Conservation (phyloP, 176 grass and related monocot species). For the Carex kokanica region DNA sequence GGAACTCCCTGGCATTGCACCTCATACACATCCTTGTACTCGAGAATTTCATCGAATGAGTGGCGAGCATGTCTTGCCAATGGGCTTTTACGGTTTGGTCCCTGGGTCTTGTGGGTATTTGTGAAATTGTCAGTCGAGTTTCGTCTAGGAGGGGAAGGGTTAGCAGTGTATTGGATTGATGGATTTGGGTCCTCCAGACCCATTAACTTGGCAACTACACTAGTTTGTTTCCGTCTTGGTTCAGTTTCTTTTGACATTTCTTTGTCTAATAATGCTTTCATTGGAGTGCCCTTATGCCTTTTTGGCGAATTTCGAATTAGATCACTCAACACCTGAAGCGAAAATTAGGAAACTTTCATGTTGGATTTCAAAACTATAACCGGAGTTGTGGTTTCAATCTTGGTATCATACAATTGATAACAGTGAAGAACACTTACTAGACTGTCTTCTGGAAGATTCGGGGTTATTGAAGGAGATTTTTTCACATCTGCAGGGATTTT, state of each 20-base stretch:
- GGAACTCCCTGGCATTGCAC: constrained; percentile 32
- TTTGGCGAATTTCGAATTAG: constrained; percentile 39
- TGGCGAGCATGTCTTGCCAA: constrained; percentile 18
- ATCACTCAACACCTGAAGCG: constrained; percentile 20
- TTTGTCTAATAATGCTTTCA: constrained; percentile 60
- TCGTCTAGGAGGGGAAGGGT: constrained; percentile 35
- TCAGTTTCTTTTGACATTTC: constrained; percentile 56
- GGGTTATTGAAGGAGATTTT: constrained; percentile 29
- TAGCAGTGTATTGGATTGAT: constrained; percentile 38
- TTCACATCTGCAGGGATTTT: constrained; percentile 39
- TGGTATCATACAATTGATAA: background rate
- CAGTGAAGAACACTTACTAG: constrained; percentile 38
- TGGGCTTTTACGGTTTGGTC: constrained; percentile 30
- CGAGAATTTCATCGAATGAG: constrained; percentile 41
- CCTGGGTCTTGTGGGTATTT: constrained; percentile 25
- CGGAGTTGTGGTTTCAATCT: background rate
- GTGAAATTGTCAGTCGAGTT: constrained; percentile 26
- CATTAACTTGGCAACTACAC: constrained; percentile 88
- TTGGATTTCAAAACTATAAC: background rate
- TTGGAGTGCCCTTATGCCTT: constrained; percentile 40
- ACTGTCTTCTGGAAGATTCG: constrained; percentile 44
- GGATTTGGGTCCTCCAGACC: constrained; percentile 74
- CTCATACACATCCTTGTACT: constrained; percentile 71
- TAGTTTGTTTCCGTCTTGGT: constrained; percentile 54
- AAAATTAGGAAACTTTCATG: background rate